Evolutionary conservation across 306 rosid species (phyloP).

Genomic region (Castanea mollissima): DNA sequence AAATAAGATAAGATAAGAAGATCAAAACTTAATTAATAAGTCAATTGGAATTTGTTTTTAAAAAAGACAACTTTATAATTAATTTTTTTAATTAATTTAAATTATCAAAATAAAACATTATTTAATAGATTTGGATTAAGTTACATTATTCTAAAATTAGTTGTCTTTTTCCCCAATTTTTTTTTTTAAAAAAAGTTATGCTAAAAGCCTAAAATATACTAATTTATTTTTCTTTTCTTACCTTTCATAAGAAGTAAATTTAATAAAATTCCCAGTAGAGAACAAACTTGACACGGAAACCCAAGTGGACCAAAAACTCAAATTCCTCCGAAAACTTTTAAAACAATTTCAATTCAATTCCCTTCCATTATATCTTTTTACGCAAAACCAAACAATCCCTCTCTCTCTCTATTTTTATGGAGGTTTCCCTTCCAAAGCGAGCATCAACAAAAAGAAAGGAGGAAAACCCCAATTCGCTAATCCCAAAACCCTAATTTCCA

Average conservation of each 20-base stretch:
- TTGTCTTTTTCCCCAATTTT: too few relatives aligned
- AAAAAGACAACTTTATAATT: too few relatives aligned
- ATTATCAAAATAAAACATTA: too few relatives aligned
- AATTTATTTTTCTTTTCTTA: background rate
- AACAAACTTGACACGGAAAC: background rate
- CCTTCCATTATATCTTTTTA: background rate
- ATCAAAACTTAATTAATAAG: too few relatives aligned
- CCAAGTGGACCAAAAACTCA: background rate
- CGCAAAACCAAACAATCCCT: background rate
- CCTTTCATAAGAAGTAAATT: background rate
- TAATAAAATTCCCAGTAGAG: background rate
- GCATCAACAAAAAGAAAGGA: conserved; percentile 6
- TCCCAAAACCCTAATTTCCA: background rate
- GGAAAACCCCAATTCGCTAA: conserved; percentile 9
- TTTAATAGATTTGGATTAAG: too few relatives aligned
- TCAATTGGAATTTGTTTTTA: too few relatives aligned
- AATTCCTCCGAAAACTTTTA: background rate
- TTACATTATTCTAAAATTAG: too few relatives aligned
- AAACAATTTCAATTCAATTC: background rate
- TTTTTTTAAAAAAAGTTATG: background rate
- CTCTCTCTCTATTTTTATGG: conserved; percentile 29
- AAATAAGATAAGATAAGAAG: too few relatives aligned
- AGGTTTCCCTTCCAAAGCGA: conserved; percentile 18
- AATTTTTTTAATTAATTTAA: too few relatives aligned
- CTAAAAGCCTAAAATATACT: background rate